Base-by-base conservation (phyloP, 2,329 filamentous ascomycete genomes). In the Penicillium sp. region DNA sequence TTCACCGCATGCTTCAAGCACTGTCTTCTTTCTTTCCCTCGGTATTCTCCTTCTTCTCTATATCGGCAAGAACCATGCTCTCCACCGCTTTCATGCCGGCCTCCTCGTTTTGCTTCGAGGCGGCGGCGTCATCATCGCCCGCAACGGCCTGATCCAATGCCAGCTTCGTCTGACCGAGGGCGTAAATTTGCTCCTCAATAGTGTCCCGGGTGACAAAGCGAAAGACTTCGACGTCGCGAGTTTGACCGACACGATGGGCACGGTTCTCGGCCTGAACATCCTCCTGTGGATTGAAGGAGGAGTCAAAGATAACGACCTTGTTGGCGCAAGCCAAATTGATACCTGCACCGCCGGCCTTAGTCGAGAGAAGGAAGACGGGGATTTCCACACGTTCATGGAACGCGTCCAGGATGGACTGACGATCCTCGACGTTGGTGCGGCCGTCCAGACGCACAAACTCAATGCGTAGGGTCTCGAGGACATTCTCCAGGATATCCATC, bases 251-350 rank as follows among this genome's bases (percentile, higher is more conserved):
- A 14, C 95, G 89, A 78, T 99, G 95, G 0, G 95, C 95, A 19
- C 95, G 89, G 75, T 99, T 98, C 81, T 98, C 95, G 0, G 95
- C 95, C 76, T 99, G 95, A n/a, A 97, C 88, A 73, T 99, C 95
- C 68, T 98, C 94, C 74, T 99, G 95, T 0, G 95, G 95, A 70
- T 99, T 99, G 80, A 97, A 97, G n/a, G 89, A 92, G 65, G 91
- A 90, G 77, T 99, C 95, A 75, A 98, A 97, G 71, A 99, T 95
- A 77, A 99, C 87, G 68, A 99, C 94, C 78, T 97, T 98, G 81
- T 98, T 98, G 4, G 95, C 95, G 38, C 90, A 91, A 7, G 94
- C 95, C 57, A 99, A 80, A 76, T 99, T 99, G 80, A 99, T 96
- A 43, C 95, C 95, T 0, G 94, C 95, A n/a, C 95, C 95, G 55